Evolutionary conservation across 305 asterid species (phyloP).

Genomic region (Solanum hybrid): DNA sequence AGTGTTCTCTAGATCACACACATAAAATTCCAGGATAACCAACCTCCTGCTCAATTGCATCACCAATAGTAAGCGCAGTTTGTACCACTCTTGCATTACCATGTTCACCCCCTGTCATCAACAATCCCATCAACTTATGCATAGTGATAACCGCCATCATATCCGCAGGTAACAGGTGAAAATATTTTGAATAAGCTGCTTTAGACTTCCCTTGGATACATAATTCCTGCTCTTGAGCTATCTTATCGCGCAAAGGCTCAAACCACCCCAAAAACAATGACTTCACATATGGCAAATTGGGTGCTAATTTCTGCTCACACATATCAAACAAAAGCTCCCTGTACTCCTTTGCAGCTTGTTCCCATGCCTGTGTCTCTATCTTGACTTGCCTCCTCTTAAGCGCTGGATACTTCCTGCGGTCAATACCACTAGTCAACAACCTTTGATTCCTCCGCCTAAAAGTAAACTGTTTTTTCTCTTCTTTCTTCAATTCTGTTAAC

Average conservation of each 20-base stretch:
- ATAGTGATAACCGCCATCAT: slow-evolving; percentile 92
- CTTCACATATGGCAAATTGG: slow-evolving; percentile 88
- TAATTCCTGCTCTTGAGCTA: slow-evolving; percentile 63
- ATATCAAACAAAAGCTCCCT: slow-evolving; percentile 74
- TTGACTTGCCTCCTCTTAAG: slow-evolving; percentile 71
- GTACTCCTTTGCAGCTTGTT: slow-evolving; percentile 72
- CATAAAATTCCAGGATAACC: slow-evolving; percentile 13
- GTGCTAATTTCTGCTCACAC: slow-evolving; percentile 91
- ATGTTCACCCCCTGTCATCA: slow-evolving; percentile 76
- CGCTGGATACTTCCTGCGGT: slow-evolving; percentile 33
- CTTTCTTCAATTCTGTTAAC: slow-evolving; percentile 45
- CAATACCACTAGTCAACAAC: slow-evolving; percentile 29
- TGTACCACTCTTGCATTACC: slow-evolving; percentile 67
- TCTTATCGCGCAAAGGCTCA: slow-evolving; percentile 73
- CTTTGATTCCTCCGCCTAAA: slow-evolving; percentile 23
- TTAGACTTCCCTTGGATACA: slow-evolving; percentile 50
- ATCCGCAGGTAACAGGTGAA: slow-evolving; percentile 76
- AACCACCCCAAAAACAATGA: slow-evolving; percentile 91
- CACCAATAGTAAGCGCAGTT: slow-evolving; percentile 74
- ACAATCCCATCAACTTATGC: slow-evolving; percentile 75
- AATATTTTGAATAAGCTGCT: slow-evolving; percentile 47
- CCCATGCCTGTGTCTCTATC: slow-evolving; percentile 93
- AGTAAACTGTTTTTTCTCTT: slow-evolving; percentile 32
- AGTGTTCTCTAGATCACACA: neutral
- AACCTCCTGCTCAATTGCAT: slow-evolving; percentile 95